phyloP scores from a whole-genome alignment of 495 filamentous ascomycete species.

The Collariella sp. region DNA sequence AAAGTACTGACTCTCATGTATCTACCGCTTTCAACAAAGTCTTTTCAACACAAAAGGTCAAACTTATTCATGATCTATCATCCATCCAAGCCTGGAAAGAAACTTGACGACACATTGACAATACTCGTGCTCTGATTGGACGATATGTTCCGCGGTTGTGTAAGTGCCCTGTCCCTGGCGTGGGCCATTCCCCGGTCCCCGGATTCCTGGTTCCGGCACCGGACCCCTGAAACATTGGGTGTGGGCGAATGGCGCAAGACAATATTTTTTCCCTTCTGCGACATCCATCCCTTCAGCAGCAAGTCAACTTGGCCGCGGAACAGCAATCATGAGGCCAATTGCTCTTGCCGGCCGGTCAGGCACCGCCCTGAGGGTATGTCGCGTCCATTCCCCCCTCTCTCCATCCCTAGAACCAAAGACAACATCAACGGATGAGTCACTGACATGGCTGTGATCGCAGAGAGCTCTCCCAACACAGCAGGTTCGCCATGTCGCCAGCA shows the following conservation, averaged over 20 bases:
- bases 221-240: constrained; percentile 1
- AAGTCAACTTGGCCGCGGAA: constrained; percentile 9
- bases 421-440: background rate
- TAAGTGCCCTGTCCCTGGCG: no score
- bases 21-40: no score
- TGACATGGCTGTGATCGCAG: constrained; percentile 3
- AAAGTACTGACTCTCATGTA: no score
- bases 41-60: no score
- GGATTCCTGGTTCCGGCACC: constrained; percentile 4
- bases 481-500: constrained; percentile 12
- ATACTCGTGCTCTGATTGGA: no score
- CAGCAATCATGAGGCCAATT: constrained; percentile 32
- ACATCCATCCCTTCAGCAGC: constrained; percentile 3
- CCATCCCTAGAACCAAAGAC: background rate
- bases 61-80: no score
- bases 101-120: no score
- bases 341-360: constrained; percentile 32
- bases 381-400: background rate
- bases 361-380: constrained; percentile 25
- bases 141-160: no score
- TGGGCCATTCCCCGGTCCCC: background rate
- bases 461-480: constrained; percentile 24
- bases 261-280: constrained; percentile 14
- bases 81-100: no score
- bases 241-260: constrained; percentile 5